These are phyloP conservation scores for Arthrobotrys entomopaga DNA, from an alignment of 2,329 filamentous ascomycete genomes.

Conservation along the genomic window DNA sequence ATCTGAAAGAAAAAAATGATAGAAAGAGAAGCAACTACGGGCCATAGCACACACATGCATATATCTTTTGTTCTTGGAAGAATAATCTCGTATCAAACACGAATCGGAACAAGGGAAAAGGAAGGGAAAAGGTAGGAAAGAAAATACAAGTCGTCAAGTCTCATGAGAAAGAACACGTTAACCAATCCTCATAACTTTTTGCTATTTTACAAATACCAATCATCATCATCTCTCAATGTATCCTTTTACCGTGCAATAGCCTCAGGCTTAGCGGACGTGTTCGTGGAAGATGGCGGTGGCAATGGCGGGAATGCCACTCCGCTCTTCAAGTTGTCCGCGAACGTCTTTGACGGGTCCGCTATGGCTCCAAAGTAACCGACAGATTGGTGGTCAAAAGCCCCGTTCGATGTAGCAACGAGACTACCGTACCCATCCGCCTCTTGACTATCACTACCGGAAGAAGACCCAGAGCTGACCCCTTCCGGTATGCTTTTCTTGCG, in stretches of 20 bases:
- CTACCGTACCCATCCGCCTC: conserved; percentile 43
- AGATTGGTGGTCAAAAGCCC: conserved; percentile 28
- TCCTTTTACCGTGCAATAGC: conserved; percentile 33
- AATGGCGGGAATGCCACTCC: conserved; percentile 45
- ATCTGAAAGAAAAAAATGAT: conserved; percentile 4
- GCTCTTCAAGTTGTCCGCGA: conserved; percentile 47
- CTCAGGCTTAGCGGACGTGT: conserved; percentile 34
- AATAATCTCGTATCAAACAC: conserved; percentile 21
- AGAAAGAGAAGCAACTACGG: conserved; percentile 14
- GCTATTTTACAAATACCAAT: conserved; percentile 4
- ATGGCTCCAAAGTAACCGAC: conserved; percentile 34
- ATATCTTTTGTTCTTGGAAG: conserved; percentile 16
- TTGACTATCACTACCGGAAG: conserved; percentile 52
- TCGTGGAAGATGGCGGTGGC: conserved; percentile 39
- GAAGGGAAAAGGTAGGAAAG: conserved; percentile 12
- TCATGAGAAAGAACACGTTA: conserved; percentile 32
- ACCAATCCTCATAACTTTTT: conserved; percentile 7
- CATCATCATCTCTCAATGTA: conserved; percentile 2
- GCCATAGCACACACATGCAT: conserved; percentile 15
- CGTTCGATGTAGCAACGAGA: conserved; percentile 33
- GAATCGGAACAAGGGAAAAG: neutral
- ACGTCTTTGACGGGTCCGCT: conserved; percentile 35
- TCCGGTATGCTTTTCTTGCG: conserved; percentile 53
- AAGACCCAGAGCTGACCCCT: conserved; percentile 41
- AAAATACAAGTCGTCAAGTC: conserved; percentile 30